These are phyloP conservation scores for Collybiopsis luxurians DNA, from an alignment of 768 basidiomycete genomes.

Conservation along the genomic window DNA sequence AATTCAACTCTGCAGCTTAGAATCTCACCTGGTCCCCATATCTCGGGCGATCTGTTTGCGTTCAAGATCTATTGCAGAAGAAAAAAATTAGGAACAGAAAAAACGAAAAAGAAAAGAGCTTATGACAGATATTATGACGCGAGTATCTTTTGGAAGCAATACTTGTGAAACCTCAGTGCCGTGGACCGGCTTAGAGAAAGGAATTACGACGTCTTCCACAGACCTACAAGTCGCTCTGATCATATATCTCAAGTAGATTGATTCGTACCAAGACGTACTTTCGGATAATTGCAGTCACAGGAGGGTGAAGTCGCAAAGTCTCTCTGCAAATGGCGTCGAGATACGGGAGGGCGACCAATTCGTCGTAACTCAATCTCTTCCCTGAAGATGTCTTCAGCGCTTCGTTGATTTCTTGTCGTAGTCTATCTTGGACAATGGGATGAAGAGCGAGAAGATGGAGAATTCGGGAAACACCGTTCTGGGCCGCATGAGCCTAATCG, in stretches of 20 bases:
- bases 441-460: conserved; percentile 32
- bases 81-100: background rate
- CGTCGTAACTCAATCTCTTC: conserved; percentile 32
- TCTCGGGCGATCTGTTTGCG: conserved; percentile 30
- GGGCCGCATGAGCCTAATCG: background rate
- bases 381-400: conserved; percentile 16
- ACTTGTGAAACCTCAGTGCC: conserved; percentile 21
- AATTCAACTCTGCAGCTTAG: background rate
- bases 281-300: too few species aligned
- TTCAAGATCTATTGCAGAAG: conserved; percentile 19
- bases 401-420: conserved; percentile 32
- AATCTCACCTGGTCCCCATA: conserved; percentile 32
- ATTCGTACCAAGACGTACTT: too few species aligned
- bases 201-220: conserved; percentile 31
- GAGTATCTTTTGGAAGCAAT: conserved; percentile 25
- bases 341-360: conserved; percentile 31
- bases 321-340: conserved; percentile 38
- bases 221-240: background rate
- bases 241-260: too few species aligned
- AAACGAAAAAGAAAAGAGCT: background rate
- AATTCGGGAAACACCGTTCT: conserved; percentile 30
- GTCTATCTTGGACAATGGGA: conserved; percentile 25
- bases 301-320: conserved; percentile 33
- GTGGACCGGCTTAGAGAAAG: conserved; percentile 32
- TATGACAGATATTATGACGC: conserved; percentile 17